phyloP scores from a whole-genome alignment of 805 yeast species.

The Saturnispora sanitii region DNA sequence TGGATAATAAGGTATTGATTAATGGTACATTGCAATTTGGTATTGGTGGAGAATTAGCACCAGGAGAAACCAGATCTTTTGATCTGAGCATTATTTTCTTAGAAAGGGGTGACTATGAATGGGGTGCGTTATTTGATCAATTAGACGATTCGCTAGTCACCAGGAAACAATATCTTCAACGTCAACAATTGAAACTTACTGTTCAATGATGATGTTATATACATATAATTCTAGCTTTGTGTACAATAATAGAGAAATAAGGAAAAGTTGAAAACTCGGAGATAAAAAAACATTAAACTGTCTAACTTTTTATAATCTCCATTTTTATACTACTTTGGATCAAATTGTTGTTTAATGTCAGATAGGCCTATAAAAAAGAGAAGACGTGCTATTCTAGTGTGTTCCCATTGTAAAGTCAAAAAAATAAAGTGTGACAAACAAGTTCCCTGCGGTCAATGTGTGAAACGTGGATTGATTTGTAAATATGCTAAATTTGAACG shows the following conservation, averaged over 20 bases:
- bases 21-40: constrained; percentile 66
- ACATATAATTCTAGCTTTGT: not conserved
- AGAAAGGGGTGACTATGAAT: constrained; percentile 72
- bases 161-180: constrained; percentile 29
- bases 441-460: constrained; percentile 12
- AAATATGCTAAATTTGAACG: not conserved
- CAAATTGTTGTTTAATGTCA: not conserved
- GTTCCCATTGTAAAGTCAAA: constrained; percentile 11
- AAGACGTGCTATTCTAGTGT: constrained; percentile 8
- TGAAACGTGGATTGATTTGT: constrained; percentile 5
- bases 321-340: not conserved
- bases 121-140: constrained; percentile 59
- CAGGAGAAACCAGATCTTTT: constrained; percentile 34
- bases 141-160: constrained; percentile 18
- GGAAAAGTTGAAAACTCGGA: not conserved
- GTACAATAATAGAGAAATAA: not conserved
- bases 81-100: constrained; percentile 53
- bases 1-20: constrained; percentile 51
- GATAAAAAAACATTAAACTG: not conserved
- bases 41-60: constrained; percentile 31
- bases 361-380: not conserved
- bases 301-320: not conserved
- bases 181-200: constrained; percentile 28
- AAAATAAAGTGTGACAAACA: constrained; percentile 15
- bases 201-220: constrained; percentile 9